Conservation (phyloP, 257 asterid genomes). For the Nicotiana tomentosiformis region DNA sequence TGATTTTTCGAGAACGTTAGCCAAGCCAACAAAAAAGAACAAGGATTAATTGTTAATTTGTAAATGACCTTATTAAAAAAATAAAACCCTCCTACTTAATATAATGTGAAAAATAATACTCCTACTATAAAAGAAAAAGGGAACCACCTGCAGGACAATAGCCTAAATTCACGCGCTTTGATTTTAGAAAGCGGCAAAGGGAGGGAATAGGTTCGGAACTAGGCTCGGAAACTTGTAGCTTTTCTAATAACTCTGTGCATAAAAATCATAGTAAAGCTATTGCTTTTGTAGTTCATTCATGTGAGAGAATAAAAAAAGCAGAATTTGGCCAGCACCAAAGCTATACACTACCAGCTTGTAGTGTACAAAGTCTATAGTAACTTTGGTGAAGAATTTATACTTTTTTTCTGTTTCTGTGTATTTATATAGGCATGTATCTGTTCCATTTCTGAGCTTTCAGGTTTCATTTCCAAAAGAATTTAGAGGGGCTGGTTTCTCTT, state of each 20-base stretch:
- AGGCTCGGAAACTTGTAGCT: constrained; percentile 31
- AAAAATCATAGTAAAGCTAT: background rate
- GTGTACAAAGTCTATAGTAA: background rate
- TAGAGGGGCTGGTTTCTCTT: background rate
- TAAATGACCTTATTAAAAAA: no score
- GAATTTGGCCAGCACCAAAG: constrained; percentile 10
- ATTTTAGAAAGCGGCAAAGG: background rate
- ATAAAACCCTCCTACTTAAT: no score
- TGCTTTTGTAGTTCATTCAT: background rate
- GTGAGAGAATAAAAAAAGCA: background rate
- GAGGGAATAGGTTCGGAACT: constrained; percentile 44
- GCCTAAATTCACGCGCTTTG: constrained; percentile 1
- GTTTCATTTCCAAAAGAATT: background rate
- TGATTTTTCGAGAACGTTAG: no score
- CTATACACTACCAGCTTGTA: constrained; percentile 4
- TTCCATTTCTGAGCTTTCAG: background rate
- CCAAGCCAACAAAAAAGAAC: no score
- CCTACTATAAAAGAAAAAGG: no score
- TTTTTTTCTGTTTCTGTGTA: background rate
- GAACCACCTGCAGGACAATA: no score
- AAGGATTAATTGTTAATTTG: no score
- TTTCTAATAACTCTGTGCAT: no score
- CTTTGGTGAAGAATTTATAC: background rate
- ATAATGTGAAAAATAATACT: no score
- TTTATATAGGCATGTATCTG: background rate